phyloP scores from a whole-genome alignment of 2,329 filamentous ascomycete genomes.

The Diaporthe citriasiana region DNA sequence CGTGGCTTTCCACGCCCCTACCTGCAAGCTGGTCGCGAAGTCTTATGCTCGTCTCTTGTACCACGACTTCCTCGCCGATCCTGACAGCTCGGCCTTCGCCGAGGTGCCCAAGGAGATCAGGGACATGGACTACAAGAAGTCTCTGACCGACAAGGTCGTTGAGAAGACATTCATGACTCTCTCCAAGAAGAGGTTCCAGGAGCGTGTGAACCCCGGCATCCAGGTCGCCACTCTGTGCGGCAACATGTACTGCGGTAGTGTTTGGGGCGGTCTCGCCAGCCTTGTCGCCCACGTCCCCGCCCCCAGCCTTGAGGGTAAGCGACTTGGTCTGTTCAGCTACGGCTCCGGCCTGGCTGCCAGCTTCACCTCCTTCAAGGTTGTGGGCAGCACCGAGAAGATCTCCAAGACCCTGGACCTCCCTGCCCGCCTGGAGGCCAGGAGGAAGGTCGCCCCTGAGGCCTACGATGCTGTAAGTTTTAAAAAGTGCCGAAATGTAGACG shows the following conservation, averaged over 20 bases:
- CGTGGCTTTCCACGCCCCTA: constrained; percentile 85
- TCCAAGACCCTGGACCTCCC: constrained; percentile 78
- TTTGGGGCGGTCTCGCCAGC: constrained; percentile 82
- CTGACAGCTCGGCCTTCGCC: constrained; percentile 76
- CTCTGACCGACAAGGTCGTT: constrained; percentile 83
- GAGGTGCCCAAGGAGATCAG: constrained; percentile 83
- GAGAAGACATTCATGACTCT: constrained; percentile 90
- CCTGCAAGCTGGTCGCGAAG: constrained; percentile 89
- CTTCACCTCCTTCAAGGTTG: constrained; percentile 81
- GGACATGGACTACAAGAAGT: constrained; percentile 84
- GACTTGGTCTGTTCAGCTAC: constrained; percentile 83
- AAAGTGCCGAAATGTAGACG: not conserved
- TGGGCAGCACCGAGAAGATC: constrained; percentile 78
- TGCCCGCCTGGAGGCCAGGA: constrained; percentile 75
- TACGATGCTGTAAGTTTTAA: constrained; percentile 77
- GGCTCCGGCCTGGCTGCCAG: constrained; percentile 81
- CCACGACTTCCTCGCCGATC: constrained; percentile 84
- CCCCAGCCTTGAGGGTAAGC: constrained; percentile 77
- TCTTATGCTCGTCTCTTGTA: constrained; percentile 87
- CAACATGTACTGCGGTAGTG: constrained; percentile 78
- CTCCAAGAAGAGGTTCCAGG: constrained; percentile 86
- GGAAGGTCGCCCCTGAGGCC: constrained; percentile 76
- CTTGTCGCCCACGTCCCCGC: constrained; percentile 75
- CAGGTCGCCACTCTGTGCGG: constrained; percentile 83
- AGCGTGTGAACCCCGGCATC: constrained; percentile 80